Conservation (phyloP, 2,329 filamentous ascomycete genomes). For the Didymella keratinophila region DNA sequence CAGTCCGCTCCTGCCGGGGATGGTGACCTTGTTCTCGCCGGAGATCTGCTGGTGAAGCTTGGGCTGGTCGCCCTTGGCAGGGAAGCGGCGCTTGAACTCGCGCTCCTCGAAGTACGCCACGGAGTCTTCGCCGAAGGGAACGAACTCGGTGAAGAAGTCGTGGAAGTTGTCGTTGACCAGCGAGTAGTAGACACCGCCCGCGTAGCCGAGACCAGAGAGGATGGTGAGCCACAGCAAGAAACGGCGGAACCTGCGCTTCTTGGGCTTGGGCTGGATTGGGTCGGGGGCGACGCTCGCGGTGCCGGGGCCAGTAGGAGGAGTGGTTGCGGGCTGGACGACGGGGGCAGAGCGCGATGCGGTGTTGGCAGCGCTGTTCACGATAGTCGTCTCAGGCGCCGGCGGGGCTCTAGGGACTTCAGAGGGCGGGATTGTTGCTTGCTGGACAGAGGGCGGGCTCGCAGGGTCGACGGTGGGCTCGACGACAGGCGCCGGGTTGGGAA, state of each 20-base stretch:
- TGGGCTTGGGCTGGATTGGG: conserved; percentile 57
- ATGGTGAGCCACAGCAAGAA: conserved; percentile 79
- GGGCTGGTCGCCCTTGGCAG: conserved; percentile 51
- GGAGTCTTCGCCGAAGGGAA: conserved; percentile 92
- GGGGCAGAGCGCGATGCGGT: conserved; percentile 46
- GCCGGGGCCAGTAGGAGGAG: conserved; percentile 54
- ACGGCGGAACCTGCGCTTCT: conserved; percentile 76
- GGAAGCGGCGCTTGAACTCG: conserved; percentile 89
- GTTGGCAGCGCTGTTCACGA: conserved; percentile 27
- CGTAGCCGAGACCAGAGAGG: conserved; percentile 80
- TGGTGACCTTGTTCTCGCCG: conserved; percentile 75
- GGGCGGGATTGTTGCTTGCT: conserved; percentile 56
- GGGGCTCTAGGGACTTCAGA: conserved; percentile 58
- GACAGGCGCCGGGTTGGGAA: conserved; percentile 47
- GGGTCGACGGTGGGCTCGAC: conserved; percentile 53
- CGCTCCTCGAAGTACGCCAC: conserved; percentile 96
- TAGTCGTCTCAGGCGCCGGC: conserved; percentile 51
- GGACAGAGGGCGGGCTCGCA: conserved; percentile 36
- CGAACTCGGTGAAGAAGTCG: conserved; percentile 97
- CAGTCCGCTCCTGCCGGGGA: conserved; percentile 84
- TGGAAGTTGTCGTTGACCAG: conserved; percentile 97
- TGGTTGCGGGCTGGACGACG: conserved; percentile 42
- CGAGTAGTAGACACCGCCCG: conserved; percentile 89
- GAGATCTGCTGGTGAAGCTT: conserved; percentile 57
- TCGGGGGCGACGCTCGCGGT: conserved; percentile 52